Evolutionary conservation across 2,329 filamentous ascomycete genomes (phyloP).

Genomic region (Akanthomyces dipterigenus): DNA sequence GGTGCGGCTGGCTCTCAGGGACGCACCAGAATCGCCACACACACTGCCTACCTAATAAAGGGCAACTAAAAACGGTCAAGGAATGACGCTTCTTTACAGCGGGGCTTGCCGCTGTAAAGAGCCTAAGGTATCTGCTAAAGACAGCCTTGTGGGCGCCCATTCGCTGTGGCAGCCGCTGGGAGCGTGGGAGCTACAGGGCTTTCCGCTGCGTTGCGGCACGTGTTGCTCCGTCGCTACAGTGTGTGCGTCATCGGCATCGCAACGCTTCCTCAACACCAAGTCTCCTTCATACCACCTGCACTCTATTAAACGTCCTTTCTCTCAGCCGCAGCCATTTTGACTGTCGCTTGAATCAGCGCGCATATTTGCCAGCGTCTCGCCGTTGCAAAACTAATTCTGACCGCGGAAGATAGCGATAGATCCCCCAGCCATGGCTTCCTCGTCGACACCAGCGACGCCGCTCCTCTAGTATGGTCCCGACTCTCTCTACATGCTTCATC

Average conservation of each 20-base stretch:
- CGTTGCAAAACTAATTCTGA: background rate
- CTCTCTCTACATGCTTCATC: background rate
- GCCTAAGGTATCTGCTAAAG: too few relatives aligned
- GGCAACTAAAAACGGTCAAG: background rate
- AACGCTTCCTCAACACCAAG: background rate
- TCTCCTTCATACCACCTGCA: background rate
- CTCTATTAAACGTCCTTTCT: background rate
- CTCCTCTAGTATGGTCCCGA: constrained; percentile 59
- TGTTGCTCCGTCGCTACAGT: background rate
- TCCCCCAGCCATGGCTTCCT: constrained; percentile 56
- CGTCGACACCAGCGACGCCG: constrained; percentile 59
- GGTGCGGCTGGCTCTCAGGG: background rate
- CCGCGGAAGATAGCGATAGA: background rate
- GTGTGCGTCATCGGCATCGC: constrained; percentile 5
- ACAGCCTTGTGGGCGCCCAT: background rate
- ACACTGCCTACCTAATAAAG: too few relatives aligned
- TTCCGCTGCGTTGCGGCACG: background rate
- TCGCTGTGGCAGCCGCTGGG: background rate
- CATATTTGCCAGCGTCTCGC: background rate
- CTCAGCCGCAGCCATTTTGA: background rate
- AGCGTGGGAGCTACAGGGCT: background rate
- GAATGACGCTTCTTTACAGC: background rate
- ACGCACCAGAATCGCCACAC: background rate
- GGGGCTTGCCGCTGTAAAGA: background rate
- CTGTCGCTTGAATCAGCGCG: background rate